Base-by-base conservation (phyloP, 148 eudicot genomes). In the Vaccinium corymbosum region DNA sequence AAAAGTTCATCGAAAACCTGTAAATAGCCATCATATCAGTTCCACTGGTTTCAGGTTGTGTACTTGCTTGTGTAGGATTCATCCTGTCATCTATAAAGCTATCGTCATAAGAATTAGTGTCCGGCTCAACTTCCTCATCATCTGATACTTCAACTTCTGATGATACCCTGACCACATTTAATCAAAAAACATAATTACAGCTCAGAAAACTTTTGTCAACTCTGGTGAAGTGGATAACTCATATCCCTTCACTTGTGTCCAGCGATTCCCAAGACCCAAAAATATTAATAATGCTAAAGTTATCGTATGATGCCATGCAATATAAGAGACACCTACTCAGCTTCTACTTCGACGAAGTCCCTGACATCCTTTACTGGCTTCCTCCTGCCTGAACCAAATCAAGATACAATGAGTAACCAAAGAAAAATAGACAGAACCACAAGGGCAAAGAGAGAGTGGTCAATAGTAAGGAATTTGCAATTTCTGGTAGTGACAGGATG, bases 1-100 rank as follows among this genome's bases (percentile, higher is more conserved):
- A 55, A 14, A 76, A 78, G 50, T 14, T 76, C 48, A 35, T 22
- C 56, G 76, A 79, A 85, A 78, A 95, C 98, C 98, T 96, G 93
- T 96, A 96, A 77, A 96, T 80, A 75, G 98, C 97, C 97, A 96
- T 92, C 98, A 94, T 94, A 85, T 92, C 98, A 81, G 85, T 27
- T 86, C 84, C 84, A 86, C 89, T 83, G 50, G 79, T 87, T 78
- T 87, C 94, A 72, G 91, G 92, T 87, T 92, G 93, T 84, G 92
- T 89, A 83, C 84, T 89, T 75, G 87, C 87, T 70, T 81, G 85
- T 71, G 94, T 92, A 75, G 92, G 90, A 85, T 92, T 85, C 55
- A 89, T 73, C 76, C 90, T 83, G 85, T 96, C 98, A 86, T 96
- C 95, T 79, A 96, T 96, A 83, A 96, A 96, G 86, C 98, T 94